Percentiles rank a stretch among this genome's conserved stretches.
Evolutionary conservation across 148 eudicot species (phyloP).

Genomic region (Drosera capensis): DNA sequence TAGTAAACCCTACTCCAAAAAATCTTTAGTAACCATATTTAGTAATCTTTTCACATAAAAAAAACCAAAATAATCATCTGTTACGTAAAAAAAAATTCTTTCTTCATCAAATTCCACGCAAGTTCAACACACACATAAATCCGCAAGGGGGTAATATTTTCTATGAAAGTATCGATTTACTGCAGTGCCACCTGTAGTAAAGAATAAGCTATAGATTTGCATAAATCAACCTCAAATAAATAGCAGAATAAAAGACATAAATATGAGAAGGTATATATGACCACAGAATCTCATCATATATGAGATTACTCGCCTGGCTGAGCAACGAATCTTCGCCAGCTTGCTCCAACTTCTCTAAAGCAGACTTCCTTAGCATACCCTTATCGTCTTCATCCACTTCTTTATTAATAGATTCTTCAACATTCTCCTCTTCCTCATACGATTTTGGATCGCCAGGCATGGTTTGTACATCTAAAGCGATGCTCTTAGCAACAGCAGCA

Average conservation of each 20-base stretch:
- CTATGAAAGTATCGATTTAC: no score
- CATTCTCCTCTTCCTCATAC: constrained; percentile 29
- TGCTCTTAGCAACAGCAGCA: constrained; percentile 78
- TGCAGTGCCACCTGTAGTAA: no score
- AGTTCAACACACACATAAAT: no score
- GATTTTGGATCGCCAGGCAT: constrained; percentile 47
- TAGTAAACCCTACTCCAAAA: no score
- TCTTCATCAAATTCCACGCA: no score
- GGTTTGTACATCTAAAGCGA: constrained; percentile 33
- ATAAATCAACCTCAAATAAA: background rate
- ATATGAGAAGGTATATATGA: background rate
- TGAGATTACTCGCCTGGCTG: constrained; percentile 54
- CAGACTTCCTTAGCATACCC: constrained; percentile 39
- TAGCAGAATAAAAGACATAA: background rate
- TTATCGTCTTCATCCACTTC: constrained; percentile 42
- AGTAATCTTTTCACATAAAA: no score
- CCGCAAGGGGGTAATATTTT: no score
- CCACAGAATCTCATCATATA: background rate
- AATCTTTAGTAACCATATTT: no score
- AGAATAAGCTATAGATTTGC: no score
- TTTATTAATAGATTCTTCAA: constrained; percentile 22
- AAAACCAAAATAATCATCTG: no score
- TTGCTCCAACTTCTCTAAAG: constrained; percentile 66
- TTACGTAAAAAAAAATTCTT: no score
- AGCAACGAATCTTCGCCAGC: constrained; percentile 78